Base-by-base conservation (phyloP, 257 asterid species). In the Mitragyna speciosa region DNA sequence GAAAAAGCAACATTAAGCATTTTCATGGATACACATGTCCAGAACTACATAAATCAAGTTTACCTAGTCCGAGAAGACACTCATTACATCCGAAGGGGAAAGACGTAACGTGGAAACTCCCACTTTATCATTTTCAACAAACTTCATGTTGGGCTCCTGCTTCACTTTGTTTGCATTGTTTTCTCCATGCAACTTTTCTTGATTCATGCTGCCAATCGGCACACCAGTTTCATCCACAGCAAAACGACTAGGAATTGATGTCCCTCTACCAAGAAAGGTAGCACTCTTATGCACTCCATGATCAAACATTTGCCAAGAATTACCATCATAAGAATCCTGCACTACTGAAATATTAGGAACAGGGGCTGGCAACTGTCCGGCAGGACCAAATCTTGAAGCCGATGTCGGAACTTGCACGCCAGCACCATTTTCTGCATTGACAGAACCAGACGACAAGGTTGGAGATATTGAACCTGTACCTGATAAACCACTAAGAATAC, bases 31-130 rank as follows among this genome's bases (percentile, higher is more conserved):
- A 28, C 12, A 24, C 70, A 70, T 54, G 54, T 33, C 54, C 43
- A 77, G 22, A 82, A 63, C 15, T 11, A 76, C 30, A 47, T 6
- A 74, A 59, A 73, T 76, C 20, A 72, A 72, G 30, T 79, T 80
- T 83, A 92, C 96, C 96, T 88, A 88, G 77, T 91, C 89, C n/a
- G 88, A 79, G 83, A 86, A 88, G 80, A 86, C 92, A 72, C 92
- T 81, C 91, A 78, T 91, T 61, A 77, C 86, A 82, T 89, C 93
- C 83, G 86, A 85, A 56, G 87, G 65, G 82, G 87, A 71, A 79
- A 85, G 45, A 33, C 54, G 83, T 79, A 79, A 82, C 52, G 72
- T 75, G 28, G 87, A 85, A 82, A 82, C 39, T 20, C 89, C 88
- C 80, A 88, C 78, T 79, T 48, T 82, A 39, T 82, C 82, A 87